phyloP scores from a whole-genome alignment of 139 green algal species.

The Cymbomonas tetramitiformis region DNA sequence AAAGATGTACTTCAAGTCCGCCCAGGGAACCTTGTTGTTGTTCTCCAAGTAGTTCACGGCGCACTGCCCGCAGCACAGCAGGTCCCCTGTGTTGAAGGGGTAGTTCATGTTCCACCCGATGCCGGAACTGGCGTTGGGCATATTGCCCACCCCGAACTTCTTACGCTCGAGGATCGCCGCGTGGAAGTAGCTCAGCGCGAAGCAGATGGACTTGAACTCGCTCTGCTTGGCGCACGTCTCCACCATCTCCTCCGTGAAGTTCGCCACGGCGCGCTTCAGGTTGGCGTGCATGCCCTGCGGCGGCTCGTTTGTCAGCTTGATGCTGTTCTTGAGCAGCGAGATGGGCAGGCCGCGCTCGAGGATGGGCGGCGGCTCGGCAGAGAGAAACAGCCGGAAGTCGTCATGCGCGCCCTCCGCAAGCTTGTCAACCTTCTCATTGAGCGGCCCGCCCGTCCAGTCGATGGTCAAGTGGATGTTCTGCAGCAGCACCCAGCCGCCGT shows the following conservation, averaged over 20 bases:
- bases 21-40: constrained; percentile 51
- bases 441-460: constrained; percentile 11
- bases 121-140: neutral
- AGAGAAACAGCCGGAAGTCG: constrained; percentile 80
- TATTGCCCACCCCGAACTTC: constrained; percentile 75
- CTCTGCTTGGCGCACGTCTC: too few relatives aligned
- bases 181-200: constrained; percentile 84
- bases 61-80: constrained; percentile 67
- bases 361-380: constrained; percentile 63
- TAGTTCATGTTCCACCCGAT: too few relatives aligned
- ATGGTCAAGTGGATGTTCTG: constrained; percentile 19
- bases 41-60: too few relatives aligned
- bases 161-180: constrained; percentile 74
- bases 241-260: constrained; percentile 75
- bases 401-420: constrained; percentile 60
- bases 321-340: constrained; percentile 68
- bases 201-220: constrained; percentile 66
- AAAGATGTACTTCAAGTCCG: constrained; percentile 61
- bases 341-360: constrained; percentile 69
- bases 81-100: constrained; percentile 79
- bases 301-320: constrained; percentile 87
- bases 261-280: too few relatives aligned
- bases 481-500: constrained; percentile 83
- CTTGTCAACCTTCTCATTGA: too few relatives aligned
- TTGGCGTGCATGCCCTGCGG: constrained; percentile 42